Percentiles rank a stretch among this genome's conserved stretches.
phyloP scores from a whole-genome alignment of 805 yeast genomes.

The Maudiozyma barnettii region DNA sequence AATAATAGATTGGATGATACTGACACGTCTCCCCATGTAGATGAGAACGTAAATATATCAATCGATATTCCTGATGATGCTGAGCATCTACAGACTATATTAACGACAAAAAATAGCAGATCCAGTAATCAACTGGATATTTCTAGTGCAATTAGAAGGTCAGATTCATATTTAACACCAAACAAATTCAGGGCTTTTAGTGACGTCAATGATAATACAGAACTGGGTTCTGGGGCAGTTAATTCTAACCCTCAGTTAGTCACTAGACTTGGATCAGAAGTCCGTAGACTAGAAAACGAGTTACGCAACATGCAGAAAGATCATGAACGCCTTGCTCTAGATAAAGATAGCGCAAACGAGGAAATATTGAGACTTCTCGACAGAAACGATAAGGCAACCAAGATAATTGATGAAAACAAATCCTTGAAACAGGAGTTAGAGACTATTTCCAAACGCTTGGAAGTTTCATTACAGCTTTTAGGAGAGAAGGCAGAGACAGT shows the following conservation, averaged over 20 bases:
- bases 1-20: background rate
- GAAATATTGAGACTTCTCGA: constrained; percentile 55
- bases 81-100: constrained; percentile 9
- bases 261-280: constrained; percentile 64
- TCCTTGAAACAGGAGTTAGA: constrained; percentile 27
- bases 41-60: constrained; percentile 1
- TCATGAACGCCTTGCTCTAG: constrained; percentile 39
- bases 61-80: constrained; percentile 21
- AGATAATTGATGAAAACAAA: constrained; percentile 28
- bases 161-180: background rate
- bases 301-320: constrained; percentile 56
- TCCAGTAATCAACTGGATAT: background rate
- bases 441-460: constrained; percentile 35
- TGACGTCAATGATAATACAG: constrained; percentile 1
- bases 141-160: background rate
- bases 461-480: constrained; percentile 53
- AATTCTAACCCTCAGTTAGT: constrained; percentile 43
- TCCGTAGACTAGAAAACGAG: constrained; percentile 76
- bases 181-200: background rate
- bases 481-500: constrained; percentile 86
- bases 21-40: background rate
- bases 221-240: background rate
- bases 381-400: constrained; percentile 39
- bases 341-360: constrained; percentile 57
- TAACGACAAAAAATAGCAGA: background rate